A percentile compares a stretch with the other conserved stretches of the same genome.
Conservation (phyloP, 1,139 yeast genomes). For the Geotrichum fermentans region DNA sequence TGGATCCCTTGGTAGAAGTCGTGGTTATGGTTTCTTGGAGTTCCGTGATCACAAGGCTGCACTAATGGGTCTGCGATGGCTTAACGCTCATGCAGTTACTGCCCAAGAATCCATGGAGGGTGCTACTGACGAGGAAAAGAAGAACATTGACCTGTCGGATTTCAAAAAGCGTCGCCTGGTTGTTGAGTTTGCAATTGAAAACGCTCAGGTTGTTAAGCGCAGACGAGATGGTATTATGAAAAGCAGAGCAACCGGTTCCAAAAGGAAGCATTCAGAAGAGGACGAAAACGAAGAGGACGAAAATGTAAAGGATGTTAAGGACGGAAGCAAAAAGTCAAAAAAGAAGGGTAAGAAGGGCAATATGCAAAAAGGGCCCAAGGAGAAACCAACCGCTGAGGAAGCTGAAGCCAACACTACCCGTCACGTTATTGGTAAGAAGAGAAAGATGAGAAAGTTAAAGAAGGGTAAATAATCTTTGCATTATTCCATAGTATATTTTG, state of each 20-base stretch:
- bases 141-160: conserved; percentile 45
- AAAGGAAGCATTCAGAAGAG: conserved; percentile 36
- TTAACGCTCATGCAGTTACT: conserved; percentile 86
- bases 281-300: conserved; percentile 35
- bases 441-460: conserved; percentile 28
- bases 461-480: conserved; percentile 21
- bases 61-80: conserved; percentile 94
- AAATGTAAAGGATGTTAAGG: conserved; percentile 24
- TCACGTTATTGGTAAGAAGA: conserved; percentile 31
- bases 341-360: conserved; percentile 32
- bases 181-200: conserved; percentile 93
- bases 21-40: conserved; percentile 96
- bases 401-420: conserved; percentile 20
- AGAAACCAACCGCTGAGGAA: conserved; percentile 30
- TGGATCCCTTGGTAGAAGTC: conserved; percentile 81
- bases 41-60: conserved; percentile 90
- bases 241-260: conserved; percentile 26
- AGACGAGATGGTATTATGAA: conserved; percentile 53
- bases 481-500: too few species aligned
- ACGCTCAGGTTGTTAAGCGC: conserved; percentile 87
- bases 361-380: conserved; percentile 38
- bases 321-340: conserved; percentile 12
- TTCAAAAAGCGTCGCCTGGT: conserved; percentile 66
- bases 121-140: conserved; percentile 60
- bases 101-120: conserved; percentile 68